Percentiles rank a stretch among this genome's conserved stretches.
Conservation (phyloP, 2,329 filamentous ascomycete species). For the Fusarium transvaalense region DNA sequence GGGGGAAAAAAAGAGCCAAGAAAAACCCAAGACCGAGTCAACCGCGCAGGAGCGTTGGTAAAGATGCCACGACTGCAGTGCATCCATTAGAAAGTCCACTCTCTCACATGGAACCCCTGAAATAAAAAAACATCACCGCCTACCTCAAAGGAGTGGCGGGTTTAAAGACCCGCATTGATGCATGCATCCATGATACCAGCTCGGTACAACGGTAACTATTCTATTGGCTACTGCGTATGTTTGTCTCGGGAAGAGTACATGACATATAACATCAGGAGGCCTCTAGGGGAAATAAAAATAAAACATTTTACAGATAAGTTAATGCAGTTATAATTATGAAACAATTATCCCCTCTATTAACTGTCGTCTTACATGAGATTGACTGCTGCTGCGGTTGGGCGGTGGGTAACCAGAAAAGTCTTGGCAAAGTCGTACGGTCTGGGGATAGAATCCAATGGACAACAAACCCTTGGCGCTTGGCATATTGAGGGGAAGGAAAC, state of each 20-base stretch:
- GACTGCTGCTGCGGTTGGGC: neutral
- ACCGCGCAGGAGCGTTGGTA: slow-evolving; percentile 20
- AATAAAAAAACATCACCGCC: neutral
- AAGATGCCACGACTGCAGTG: slow-evolving; percentile 41
- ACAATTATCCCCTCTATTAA: neutral
- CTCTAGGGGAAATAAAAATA: neutral
- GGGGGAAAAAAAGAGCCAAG: slow-evolving; percentile 9
- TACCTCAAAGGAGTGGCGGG: slow-evolving; percentile 3
- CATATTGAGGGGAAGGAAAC: slow-evolving; percentile 1
- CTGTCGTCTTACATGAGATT: neutral
- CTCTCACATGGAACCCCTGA: slow-evolving; percentile 11
- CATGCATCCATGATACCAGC: slow-evolving; percentile 5
- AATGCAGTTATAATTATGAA: neutral
- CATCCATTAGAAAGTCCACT: slow-evolving; percentile 32
- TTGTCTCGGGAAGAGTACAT: slow-evolving; percentile 7
- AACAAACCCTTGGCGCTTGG: slow-evolving; percentile 24
- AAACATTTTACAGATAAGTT: too few relatives aligned
- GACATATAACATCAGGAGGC: neutral
- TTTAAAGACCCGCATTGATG: slow-evolving; percentile 24
- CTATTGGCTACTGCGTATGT: slow-evolving; percentile 7
- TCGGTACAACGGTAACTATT: slow-evolving; percentile 8
- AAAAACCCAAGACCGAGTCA: slow-evolving; percentile 37
- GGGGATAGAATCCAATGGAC: slow-evolving; percentile 11
- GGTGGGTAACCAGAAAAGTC: slow-evolving; percentile 24
- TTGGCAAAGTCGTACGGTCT: slow-evolving; percentile 16